Base-by-base conservation (phyloP, 148 eudicot genomes). In the Fagopyrum tataricum region DNA sequence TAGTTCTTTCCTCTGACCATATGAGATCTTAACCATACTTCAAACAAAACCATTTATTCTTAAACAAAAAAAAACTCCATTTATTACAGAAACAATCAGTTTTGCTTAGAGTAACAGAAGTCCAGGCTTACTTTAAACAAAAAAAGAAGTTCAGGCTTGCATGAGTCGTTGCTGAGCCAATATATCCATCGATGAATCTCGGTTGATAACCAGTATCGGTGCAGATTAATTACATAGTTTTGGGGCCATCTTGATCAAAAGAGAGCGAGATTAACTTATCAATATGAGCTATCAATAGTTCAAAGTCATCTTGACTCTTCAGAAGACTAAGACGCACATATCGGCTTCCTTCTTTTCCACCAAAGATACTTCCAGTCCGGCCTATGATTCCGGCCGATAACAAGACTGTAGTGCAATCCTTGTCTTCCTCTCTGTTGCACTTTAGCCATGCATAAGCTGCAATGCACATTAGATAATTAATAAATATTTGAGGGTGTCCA, bases 401-500 rank as follows among this genome's bases (percentile, higher is more conserved):
- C 17, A 87, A 80, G 7, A 76, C 77, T 59, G 52, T 48, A 24
- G 48, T 18, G 67, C 91, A 87, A 66, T 83, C 75, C 44, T 47
- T 20, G 23, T 81, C 88, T 71, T 78, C 82, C 73, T 78, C 72
- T 72, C 77, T 62, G 71, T 89, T 83, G 46, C 93, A 89, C 79
- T 82, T 89, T 74, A 89, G 44, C 93, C 90, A 89, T 39, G 80
- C 93, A 79, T 83, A 89, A 39, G 90, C 93, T 89, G 84, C 76
- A 48, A 66, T n/a, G 23, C 10, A n/a, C 13, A n/a, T n/a, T n/a
- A n/a, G n/a, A n/a, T n/a, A n/a, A n/a, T n/a, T n/a, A n/a, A n/a
- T n/a, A n/a, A n/a, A n/a, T n/a, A n/a, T n/a, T n/a, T n/a, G n/a
- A n/a, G n/a, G n/a, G n/a, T n/a, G n/a, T n/a, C n/a, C n/a, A n/a